A percentile compares a stretch with the other conserved stretches of the same genome.
Conservation (phyloP, 805 yeast genomes). For the Ogataea methanolica region DNA sequence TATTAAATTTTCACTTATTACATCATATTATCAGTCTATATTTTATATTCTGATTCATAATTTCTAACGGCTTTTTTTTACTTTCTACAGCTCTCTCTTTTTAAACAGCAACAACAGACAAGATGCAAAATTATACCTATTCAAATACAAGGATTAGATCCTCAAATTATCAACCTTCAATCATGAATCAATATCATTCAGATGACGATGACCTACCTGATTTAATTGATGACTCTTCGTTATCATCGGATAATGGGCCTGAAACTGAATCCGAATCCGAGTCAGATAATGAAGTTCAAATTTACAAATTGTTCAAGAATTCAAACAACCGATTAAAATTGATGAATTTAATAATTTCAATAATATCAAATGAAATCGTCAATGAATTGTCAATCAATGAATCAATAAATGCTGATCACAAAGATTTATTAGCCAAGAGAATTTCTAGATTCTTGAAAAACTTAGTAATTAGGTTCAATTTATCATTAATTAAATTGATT, state of each 20-base stretch:
- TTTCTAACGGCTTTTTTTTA: background rate
- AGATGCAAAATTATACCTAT: conserved; percentile 3
- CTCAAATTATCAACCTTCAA: background rate
- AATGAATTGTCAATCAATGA: too few relatives aligned
- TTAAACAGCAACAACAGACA: background rate
- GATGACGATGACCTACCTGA: conserved; percentile 6
- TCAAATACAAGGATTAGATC: background rate
- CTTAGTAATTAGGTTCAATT: background rate
- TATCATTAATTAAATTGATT: conserved; percentile 4
- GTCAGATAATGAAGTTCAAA: background rate
- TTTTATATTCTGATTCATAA: background rate
- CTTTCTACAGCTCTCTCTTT: background rate
- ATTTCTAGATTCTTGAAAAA: conserved; percentile 2
- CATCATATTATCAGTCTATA: background rate
- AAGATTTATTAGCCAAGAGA: background rate
- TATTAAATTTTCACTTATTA: background rate
- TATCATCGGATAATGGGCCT: background rate
- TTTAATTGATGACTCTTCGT: conserved; percentile 1
- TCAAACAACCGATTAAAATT: background rate
- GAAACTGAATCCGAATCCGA: conserved; percentile 1
- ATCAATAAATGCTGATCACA: background rate
- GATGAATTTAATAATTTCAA: background rate
- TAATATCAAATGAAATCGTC: conserved; percentile 1
- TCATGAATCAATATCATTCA: background rate
- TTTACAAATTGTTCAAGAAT: background rate